These are phyloP conservation scores for Ilyonectria robusta DNA, from an alignment of 2,329 filamentous ascomycete genomes.

Conservation along the genomic window DNA sequence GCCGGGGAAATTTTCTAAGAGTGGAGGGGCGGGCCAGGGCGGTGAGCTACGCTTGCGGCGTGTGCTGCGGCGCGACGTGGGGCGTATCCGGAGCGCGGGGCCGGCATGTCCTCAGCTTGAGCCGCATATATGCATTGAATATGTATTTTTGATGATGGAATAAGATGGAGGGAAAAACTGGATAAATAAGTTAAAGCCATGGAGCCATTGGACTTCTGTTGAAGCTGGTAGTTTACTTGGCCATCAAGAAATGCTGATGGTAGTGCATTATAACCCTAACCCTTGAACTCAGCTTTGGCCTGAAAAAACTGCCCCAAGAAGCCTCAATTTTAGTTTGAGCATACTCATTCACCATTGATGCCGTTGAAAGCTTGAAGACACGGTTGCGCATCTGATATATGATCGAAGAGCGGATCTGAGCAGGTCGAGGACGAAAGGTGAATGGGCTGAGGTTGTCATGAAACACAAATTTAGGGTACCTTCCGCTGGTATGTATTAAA, in stretches of 20 bases:
- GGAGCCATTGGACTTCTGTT: not conserved
- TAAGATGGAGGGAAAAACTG: not conserved
- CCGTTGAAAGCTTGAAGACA: too few relatives aligned
- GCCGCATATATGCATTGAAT: not conserved
- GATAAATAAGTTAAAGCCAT: not conserved
- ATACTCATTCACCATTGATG: too few relatives aligned
- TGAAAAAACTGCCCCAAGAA: not conserved
- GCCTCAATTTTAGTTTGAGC: not conserved
- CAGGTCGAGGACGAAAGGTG: not conserved
- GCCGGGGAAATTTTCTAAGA: slow-evolving; percentile 46
- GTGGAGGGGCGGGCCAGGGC: slow-evolving; percentile 44
- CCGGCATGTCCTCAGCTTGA: slow-evolving; percentile 3
- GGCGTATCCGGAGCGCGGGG: slow-evolving; percentile 15
- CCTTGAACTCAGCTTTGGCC: slow-evolving; percentile 19
- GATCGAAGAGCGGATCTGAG: too few relatives aligned
- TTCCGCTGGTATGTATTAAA: not conserved
- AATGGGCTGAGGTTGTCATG: not conserved
- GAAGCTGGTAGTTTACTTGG: not conserved
- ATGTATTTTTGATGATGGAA: not conserved
- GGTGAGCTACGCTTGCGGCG: slow-evolving; percentile 42
- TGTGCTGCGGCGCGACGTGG: slow-evolving; percentile 25
- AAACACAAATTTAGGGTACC: not conserved
- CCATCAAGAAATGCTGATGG: not conserved
- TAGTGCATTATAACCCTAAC: slow-evolving; percentile 25
- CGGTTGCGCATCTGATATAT: too few relatives aligned